These are phyloP conservation scores for Pelargonium australe DNA, from an alignment of 441 rosid genomes.

Conservation along the genomic window DNA sequence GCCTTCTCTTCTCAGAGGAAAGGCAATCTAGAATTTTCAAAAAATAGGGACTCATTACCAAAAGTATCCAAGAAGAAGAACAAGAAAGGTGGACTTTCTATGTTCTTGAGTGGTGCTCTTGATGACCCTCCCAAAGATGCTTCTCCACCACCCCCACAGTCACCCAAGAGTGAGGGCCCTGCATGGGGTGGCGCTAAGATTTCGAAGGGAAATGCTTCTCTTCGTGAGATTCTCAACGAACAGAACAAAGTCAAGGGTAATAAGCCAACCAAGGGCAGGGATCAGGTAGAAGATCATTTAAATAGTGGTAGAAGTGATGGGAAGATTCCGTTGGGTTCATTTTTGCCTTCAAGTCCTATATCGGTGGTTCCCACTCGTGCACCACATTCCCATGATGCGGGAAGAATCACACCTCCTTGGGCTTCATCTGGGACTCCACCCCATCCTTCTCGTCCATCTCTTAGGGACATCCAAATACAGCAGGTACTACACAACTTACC, in stretches of 20 bases:
- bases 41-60: conserved; percentile 33
- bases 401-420: conserved; percentile 85
- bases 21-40: conserved; percentile 34
- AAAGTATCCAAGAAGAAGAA: conserved; percentile 56
- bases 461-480: conserved; percentile 92
- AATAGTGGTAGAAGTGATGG: conserved; percentile 40
- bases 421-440: conserved; percentile 76
- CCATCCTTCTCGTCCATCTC: conserved; percentile 63
- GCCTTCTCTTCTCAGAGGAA: conserved; percentile 35
- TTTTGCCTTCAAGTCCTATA: conserved; percentile 72
- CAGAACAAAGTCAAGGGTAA: conserved; percentile 59
- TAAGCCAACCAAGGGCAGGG: conserved; percentile 33
- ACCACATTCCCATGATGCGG: conserved; percentile 47
- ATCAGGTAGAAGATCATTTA: conserved; percentile 36
- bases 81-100: conserved; percentile 90
- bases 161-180: conserved; percentile 77
- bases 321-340: conserved; percentile 59
- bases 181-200: conserved; percentile 97
- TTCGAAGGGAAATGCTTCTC: conserved; percentile 70
- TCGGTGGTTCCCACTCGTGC: conserved; percentile 43
- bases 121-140: conserved; percentile 59
- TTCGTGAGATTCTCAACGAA: conserved; percentile 85
- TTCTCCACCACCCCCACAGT: conserved; percentile 42
- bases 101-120: conserved; percentile 98
- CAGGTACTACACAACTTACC: conserved; percentile 39